These are phyloP conservation scores for Hansfordia pulvinata DNA, from an alignment of 2,329 filamentous ascomycete genomes.

Conservation along the genomic window DNA sequence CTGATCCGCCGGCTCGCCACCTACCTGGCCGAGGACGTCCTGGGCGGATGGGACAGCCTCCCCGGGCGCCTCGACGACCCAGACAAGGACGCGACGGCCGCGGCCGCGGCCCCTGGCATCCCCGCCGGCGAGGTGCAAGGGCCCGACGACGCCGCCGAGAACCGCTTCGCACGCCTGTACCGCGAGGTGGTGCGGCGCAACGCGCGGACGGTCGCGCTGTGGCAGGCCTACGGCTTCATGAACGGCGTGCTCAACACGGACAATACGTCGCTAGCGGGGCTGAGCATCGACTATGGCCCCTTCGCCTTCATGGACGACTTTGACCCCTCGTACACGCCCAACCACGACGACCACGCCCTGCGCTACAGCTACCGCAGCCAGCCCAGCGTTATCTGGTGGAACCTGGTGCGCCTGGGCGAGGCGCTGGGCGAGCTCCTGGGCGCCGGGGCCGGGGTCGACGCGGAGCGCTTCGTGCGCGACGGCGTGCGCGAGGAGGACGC, in stretches of 20 bases:
- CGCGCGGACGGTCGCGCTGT: slow-evolving; percentile 75
- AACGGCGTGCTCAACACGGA: slow-evolving; percentile 97
- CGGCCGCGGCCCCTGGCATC: slow-evolving; percentile 35
- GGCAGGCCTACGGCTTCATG: slow-evolving; percentile 99
- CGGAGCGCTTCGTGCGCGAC: slow-evolving; percentile 53
- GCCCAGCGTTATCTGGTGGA: slow-evolving; percentile 97
- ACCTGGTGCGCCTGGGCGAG: slow-evolving; percentile 83
- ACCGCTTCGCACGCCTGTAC: slow-evolving; percentile 77
- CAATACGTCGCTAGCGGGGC: slow-evolving; percentile 81
- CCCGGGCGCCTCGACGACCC: slow-evolving; percentile 45
- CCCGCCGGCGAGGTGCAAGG: slow-evolving; percentile 50
- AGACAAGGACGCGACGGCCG: slow-evolving; percentile 31
- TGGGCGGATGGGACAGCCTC: slow-evolving; percentile 75
- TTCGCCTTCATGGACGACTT: slow-evolving; percentile 98
- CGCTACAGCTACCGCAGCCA: slow-evolving; percentile 91
- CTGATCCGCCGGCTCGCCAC: slow-evolving; percentile 63
- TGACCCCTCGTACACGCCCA: slow-evolving; percentile 87
- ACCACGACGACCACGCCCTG: slow-evolving; percentile 82
- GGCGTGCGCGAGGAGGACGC: slow-evolving; percentile 59
- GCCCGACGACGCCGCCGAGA: slow-evolving; percentile 55
- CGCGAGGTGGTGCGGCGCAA: slow-evolving; percentile 78
- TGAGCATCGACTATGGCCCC: slow-evolving; percentile 89
- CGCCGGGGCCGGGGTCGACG: slow-evolving; percentile 58
- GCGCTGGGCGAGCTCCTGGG: slow-evolving; percentile 80
- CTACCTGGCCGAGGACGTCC: slow-evolving; percentile 79